These are phyloP conservation scores for Leishmania amazonensis DNA, from an alignment of 208 protist genomes.

Conservation along the genomic window DNA sequence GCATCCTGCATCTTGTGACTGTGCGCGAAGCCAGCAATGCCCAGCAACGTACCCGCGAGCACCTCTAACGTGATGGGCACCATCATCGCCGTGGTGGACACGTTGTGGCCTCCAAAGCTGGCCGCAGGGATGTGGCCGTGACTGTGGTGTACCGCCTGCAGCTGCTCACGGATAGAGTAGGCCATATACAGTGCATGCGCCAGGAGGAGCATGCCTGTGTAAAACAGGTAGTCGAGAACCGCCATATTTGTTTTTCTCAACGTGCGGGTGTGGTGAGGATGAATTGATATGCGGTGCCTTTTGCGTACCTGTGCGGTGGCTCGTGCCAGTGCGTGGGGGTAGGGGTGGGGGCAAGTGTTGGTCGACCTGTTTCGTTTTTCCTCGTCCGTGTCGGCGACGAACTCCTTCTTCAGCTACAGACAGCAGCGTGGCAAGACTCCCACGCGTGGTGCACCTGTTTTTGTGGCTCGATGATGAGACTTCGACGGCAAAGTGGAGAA, in stretches of 20 bases:
- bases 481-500: not conserved
- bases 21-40: slow-evolving; percentile 63
- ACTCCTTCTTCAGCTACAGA: not conserved
- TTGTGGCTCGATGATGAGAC: not conserved
- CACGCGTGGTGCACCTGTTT: not conserved
- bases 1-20: slow-evolving; percentile 47
- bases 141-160: slow-evolving; percentile 66
- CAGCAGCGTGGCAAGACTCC: not conserved
- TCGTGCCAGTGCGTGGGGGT: not conserved
- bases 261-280: not conserved
- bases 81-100: slow-evolving; percentile 29
- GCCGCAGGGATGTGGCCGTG: slow-evolving; percentile 12
- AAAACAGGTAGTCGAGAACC: slow-evolving; percentile 37
- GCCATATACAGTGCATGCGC: slow-evolving; percentile 72
- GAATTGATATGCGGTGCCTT: not conserved
- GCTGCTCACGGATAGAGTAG: slow-evolving; percentile 57
- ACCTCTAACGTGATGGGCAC: slow-evolving; percentile 39
- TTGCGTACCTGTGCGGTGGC: not conserved
- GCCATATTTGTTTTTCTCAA: slow-evolving; percentile 4
- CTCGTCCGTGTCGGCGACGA: not conserved
- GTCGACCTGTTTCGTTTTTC: not conserved
- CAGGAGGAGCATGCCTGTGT: slow-evolving; percentile 59
- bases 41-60: slow-evolving; percentile 35
- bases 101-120: slow-evolving; percentile 10
- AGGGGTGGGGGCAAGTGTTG: not conserved